Conservation (phyloP, 768 basidiomycete genomes). For the Boletus rubropictus region DNA sequence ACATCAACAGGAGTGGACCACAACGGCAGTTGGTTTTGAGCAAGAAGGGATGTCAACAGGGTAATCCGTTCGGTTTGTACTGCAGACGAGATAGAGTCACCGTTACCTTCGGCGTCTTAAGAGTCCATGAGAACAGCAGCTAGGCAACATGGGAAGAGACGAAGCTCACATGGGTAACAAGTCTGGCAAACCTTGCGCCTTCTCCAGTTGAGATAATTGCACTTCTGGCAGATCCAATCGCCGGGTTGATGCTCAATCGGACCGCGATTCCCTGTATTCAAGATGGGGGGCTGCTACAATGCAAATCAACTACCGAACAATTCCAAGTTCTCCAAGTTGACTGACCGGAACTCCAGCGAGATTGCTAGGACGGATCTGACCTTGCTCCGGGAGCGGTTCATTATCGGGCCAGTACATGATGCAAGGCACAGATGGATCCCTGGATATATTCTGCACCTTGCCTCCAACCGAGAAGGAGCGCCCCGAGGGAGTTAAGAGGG, state of each 20-base stretch:
- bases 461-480: conserved; percentile 72
- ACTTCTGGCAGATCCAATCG: conserved; percentile 79
- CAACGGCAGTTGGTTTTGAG: conserved; percentile 43
- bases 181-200: conserved; percentile 86
- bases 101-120: conserved; percentile 80
- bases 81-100: conserved; percentile 78
- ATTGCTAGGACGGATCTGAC: conserved; percentile 64
- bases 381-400: conserved; percentile 73
- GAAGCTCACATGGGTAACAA: conserved; percentile 68
- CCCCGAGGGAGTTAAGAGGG: conserved; percentile 79
- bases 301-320: conserved; percentile 1
- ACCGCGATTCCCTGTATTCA: conserved; percentile 84
- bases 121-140: conserved; percentile 9
- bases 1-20: conserved; percentile 14
- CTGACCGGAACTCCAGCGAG: conserved; percentile 52
- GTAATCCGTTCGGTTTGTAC: conserved; percentile 84
- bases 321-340: neutral
- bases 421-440: conserved; percentile 65
- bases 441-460: conserved; percentile 72
- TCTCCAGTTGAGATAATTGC: conserved; percentile 86
- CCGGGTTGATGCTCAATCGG: conserved; percentile 84
- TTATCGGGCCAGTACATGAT: conserved; percentile 92
- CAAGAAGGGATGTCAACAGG: conserved; percentile 67
- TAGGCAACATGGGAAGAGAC: conserved; percentile 7
- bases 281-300: conserved; percentile 70